Conservation (phyloP, 1,284 basidiomycete species). For the Sphagnurus paluster region DNA sequence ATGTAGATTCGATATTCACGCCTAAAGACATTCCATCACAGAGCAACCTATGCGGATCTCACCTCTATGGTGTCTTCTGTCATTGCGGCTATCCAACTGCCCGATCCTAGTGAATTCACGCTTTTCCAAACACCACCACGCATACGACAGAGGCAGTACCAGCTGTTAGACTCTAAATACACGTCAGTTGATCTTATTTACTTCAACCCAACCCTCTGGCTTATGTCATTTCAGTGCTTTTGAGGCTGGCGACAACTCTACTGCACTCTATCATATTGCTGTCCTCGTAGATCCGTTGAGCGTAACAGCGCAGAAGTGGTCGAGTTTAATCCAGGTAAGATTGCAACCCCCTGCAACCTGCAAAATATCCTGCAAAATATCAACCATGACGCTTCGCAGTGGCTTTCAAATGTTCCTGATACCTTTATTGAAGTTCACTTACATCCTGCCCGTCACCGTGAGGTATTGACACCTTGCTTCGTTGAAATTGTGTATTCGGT, state of each 20-base stretch:
- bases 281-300: conserved; percentile 86
- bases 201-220: not conserved
- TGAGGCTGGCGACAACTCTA: conserved; percentile 63
- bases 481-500: not conserved
- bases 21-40: conserved; percentile 28
- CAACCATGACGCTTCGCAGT: conserved; percentile 41
- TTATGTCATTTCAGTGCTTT: conserved; percentile 52
- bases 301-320: conserved; percentile 84
- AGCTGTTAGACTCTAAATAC: conserved; percentile 55
- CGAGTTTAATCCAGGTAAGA: conserved; percentile 71
- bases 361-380: too few species aligned
- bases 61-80: conserved; percentile 70
- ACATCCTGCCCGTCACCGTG: conserved; percentile 65
- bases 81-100: conserved; percentile 63
- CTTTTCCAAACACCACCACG: conserved; percentile 64
- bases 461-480: conserved; percentile 47
- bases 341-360: not conserved
- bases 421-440: conserved; percentile 75
- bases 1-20: not conserved
- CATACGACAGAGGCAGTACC: conserved; percentile 61
- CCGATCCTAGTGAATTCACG: conserved; percentile 72
- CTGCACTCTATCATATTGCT: conserved; percentile 73
- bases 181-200: conserved; percentile 50
- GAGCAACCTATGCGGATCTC: conserved; percentile 55
- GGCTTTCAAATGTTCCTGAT: conserved; percentile 59